Evolutionary conservation across 768 basidiomycete species (phyloP).

Genomic region (Tulasnella sp.): DNA sequence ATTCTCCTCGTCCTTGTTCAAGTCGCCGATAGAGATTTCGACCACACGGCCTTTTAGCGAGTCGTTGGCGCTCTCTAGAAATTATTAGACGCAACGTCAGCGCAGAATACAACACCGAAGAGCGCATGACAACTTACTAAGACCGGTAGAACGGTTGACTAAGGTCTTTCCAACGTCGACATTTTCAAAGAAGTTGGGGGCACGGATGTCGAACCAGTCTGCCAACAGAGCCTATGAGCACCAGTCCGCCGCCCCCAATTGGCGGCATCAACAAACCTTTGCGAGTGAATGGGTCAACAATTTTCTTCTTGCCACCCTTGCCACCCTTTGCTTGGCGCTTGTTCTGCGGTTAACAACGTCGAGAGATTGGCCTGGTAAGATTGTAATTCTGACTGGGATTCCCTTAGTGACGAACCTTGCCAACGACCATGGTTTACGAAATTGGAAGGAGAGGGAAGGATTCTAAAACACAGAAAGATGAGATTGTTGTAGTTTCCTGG

Average conservation of each 20-base stretch:
- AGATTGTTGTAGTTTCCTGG: not conserved
- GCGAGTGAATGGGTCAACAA: conserved; percentile 98
- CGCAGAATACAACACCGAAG: not conserved
- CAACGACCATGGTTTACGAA: conserved; percentile 63
- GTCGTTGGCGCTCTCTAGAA: conserved; percentile 92
- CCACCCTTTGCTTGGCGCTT: conserved; percentile 97
- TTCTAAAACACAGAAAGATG: not conserved
- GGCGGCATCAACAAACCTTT: conserved; percentile 52
- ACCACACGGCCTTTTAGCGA: conserved; percentile 94
- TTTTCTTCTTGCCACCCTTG: conserved; percentile 99
- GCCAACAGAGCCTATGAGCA: not conserved
- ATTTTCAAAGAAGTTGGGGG: conserved; percentile 93
- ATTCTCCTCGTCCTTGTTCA: conserved; percentile 99
- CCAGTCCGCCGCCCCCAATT: not conserved
- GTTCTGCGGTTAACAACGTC: conserved; percentile 43
- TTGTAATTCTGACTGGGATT: not conserved
- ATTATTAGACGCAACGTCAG: not conserved
- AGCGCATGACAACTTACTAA: conserved; percentile 55
- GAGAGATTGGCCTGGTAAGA: not conserved
- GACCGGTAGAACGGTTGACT: conserved; percentile 93
- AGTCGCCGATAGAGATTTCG: conserved; percentile 91
- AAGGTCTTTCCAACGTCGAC: conserved; percentile 97
- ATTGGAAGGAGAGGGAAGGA: not conserved
- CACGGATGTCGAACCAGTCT: conserved; percentile 99
- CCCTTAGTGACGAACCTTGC: conserved; percentile 49